phyloP scores from a whole-genome alignment of 2,329 filamentous ascomycete genomes.

The Ophiocordyceps camponoti-floridani region DNA sequence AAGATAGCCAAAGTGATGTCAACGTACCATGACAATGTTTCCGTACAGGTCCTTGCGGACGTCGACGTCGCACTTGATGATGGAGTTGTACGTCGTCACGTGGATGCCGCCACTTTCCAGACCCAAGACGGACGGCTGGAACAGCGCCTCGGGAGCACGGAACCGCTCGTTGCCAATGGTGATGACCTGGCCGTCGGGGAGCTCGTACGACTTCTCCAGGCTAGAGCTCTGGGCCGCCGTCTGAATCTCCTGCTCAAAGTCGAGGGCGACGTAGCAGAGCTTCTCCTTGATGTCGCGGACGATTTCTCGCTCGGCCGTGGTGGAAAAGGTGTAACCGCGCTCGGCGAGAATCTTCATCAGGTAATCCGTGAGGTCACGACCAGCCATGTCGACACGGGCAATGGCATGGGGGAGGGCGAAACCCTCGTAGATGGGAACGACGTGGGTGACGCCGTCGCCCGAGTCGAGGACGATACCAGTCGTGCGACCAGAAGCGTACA shows the following conservation, averaged over 20 bases:
- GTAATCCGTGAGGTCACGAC: constrained; percentile 99
- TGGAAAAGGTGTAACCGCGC: constrained; percentile 99
- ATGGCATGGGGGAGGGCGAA: constrained; percentile 99
- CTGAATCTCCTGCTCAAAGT: constrained; percentile 99
- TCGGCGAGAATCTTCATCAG: constrained; percentile 99
- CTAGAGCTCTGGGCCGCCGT: constrained; percentile 96
- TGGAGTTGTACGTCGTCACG: constrained; percentile 99
- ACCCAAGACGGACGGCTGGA: constrained; percentile 96
- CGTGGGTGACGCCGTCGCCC: constrained; percentile 99
- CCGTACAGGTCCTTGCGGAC: constrained; percentile 99
- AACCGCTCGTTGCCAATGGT: constrained; percentile 99
- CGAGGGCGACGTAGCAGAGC: constrained; percentile 98
- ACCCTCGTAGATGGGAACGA: constrained; percentile 99
- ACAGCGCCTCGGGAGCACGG: constrained; percentile 98
- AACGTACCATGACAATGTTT: constrained; percentile 99
- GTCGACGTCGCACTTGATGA: constrained; percentile 99
- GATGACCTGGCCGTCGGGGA: constrained; percentile 98
- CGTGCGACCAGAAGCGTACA: constrained; percentile 99
- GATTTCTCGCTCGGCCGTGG: constrained; percentile 99
- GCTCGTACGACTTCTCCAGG: constrained; percentile 99
- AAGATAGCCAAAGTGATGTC: no score
- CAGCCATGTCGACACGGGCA: constrained; percentile 99
- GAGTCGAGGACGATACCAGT: constrained; percentile 99
- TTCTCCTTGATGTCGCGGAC: constrained; percentile 99
- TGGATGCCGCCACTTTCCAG: constrained; percentile 98